Evolutionary conservation across 768 basidiomycete species (phyloP), one percentile per base, ranked within the genome.

Genomic region (Lentinula sp.): DNA sequence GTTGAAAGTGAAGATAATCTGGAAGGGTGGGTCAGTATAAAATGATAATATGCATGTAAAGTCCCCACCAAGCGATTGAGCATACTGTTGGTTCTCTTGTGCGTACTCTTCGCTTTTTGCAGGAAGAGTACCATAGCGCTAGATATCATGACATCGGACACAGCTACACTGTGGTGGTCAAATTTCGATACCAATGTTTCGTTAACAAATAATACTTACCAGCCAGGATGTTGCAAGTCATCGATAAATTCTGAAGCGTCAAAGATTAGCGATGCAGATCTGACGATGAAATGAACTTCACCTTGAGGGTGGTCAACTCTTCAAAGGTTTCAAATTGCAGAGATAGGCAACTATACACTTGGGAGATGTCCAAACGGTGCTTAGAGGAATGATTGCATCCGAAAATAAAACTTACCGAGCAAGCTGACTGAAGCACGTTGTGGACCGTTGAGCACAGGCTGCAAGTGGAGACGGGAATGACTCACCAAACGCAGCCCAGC

Each of bases 141-240:
- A 11, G 62, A 63, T 6, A 65, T 65, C 1, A 60, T 18, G 10
- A 59, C 54, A 57, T 65, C 60, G 31, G 64, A 56, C 5, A 51
- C 57, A 7, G 64, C 62, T 21, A 56, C 21, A 28, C 15, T 0
- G 13, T 15, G 18, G 23, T 54, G 23, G 28, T 16, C 28, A 9
- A n/a, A 23, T 32, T 18, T 56, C 3, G 18, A 23, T 8, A 8
- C 10, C 15, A 37, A 6, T 11, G 35, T 55, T 18, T n/a, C 18
- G 37, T 45, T 16, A 23, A 7, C 37, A 35, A 6, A 56, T 13
- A 10, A 52, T 18, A 10, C 53, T 16, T 21, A 45, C 55, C 55
- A 6, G 64, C 57, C 1, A 55, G 45, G 13, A 65, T 61, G 39
- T 65, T 63, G 53, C 62, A 63, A 32, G 56, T 54, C 60, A 65